These are phyloP conservation scores for Penicillium sp. DNA, from an alignment of 2,329 filamentous ascomycete genomes.

Conservation along the genomic window DNA sequence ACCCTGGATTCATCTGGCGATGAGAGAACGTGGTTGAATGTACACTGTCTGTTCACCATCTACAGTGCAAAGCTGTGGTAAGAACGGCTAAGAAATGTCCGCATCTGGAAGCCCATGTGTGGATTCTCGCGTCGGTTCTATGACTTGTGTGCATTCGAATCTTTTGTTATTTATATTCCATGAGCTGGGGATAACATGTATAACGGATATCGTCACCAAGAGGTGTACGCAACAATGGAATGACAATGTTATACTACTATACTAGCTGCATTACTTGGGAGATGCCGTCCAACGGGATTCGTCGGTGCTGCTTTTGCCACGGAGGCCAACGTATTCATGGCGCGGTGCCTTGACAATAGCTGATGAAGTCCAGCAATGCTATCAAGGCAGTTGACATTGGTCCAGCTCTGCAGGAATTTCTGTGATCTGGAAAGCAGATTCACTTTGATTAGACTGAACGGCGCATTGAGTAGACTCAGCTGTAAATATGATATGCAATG, in stretches of 20 bases:
- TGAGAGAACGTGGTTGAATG: background rate
- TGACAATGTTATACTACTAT: constrained; percentile 57
- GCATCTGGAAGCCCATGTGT: constrained; percentile 62
- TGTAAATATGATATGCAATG: constrained; percentile 11
- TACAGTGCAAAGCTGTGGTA: constrained; percentile 58
- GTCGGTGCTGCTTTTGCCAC: constrained; percentile 63
- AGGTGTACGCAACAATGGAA: constrained; percentile 54
- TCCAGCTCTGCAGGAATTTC: constrained; percentile 54
- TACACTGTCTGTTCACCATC: background rate
- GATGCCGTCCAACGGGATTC: constrained; percentile 57
- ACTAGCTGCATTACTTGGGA: constrained; percentile 55
- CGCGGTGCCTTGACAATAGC: constrained; percentile 55
- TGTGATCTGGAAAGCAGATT: constrained; percentile 55
- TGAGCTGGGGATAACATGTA: too few species aligned
- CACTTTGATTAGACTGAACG: constrained; percentile 56
- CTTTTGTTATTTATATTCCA: too few species aligned
- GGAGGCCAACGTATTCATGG: constrained; percentile 64
- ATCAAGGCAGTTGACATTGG: constrained; percentile 60
- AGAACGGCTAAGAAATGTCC: constrained; percentile 55
- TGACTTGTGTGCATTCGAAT: constrained; percentile 39
- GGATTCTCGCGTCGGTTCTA: constrained; percentile 68
- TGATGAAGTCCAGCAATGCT: constrained; percentile 57
- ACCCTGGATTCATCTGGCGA: background rate
- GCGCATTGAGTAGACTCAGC: constrained; percentile 39
- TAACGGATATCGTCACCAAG: constrained; percentile 52